Evolutionary conservation across 495 filamentous ascomycete species (phyloP), one percentile per base, ranked within the genome.

Genomic region (Melanomma pulvis-pyrius): DNA sequence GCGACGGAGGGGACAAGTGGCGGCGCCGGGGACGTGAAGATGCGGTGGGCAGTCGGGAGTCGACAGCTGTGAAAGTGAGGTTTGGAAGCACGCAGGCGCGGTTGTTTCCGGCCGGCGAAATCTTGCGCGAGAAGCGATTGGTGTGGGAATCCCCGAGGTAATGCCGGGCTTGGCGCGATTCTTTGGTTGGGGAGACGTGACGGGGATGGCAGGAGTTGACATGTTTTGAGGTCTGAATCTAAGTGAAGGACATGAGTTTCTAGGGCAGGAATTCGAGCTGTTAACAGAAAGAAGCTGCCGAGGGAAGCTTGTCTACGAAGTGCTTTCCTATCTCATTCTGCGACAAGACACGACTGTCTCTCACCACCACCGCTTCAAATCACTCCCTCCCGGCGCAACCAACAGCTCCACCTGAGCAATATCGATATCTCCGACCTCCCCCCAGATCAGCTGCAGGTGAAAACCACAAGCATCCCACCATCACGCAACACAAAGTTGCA

Each of bases 1-100:
- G 71, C 65, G 70, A 22, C 41, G 41, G 71, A 49, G 67, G 49
- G 68, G 69, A 68, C 50, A 58, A 47, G 50, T 52, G 59, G 41
- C 36, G 63, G 61, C 57, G 64, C 53, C 32, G 46, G 65, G 28
- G 11, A 3, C 25, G 13, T 32, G 34, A 52, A 53, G 71, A 62
- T 58, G 65, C 63, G 19, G 28, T 69, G 67, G 71, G 65, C 67
- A 61, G 39, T 44, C 39, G 39, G 39, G 39, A 44, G 39, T 6
- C 39, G 39, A 44, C 39, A 44, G 17, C 39, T 11, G 39, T 44
- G n/a, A 44, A 44, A 15, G 9, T n/a, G 39, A 44, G 39, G 39
- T 44, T 44, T 44, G 39, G 13, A 17, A n/a, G 3, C 3, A 44
- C 57, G 61, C 67, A 61, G 67, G 51, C 57, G 61, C 67, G 67